phyloP scores from a whole-genome alignment of 2,329 filamentous ascomycete genomes.

The Clarireedia monteithiana region DNA sequence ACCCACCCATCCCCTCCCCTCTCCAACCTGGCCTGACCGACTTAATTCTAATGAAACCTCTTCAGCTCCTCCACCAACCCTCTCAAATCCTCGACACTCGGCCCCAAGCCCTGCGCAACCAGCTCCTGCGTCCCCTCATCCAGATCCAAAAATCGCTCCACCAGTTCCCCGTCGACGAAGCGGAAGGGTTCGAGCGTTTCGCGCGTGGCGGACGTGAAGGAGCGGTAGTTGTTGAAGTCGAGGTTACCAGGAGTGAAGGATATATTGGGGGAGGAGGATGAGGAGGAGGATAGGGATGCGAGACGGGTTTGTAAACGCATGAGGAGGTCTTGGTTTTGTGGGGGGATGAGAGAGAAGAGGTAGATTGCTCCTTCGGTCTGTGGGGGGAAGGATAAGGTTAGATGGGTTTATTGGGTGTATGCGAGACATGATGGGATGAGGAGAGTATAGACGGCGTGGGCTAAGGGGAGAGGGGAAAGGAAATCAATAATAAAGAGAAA shows the following conservation, averaged over 20 bases:
- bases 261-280: slow-evolving; percentile 25
- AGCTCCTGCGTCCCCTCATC: slow-evolving; percentile 48
- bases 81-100: slow-evolving; percentile 54
- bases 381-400: slow-evolving; percentile 15
- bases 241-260: slow-evolving; percentile 66
- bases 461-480: not conserved
- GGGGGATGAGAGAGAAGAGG: slow-evolving; percentile 73
- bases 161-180: slow-evolving; percentile 86
- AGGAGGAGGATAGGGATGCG: slow-evolving; percentile 33
- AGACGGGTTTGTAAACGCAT: slow-evolving; percentile 73
- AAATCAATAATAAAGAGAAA: too few species aligned
- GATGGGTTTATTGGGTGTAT: not conserved
- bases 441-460: not conserved
- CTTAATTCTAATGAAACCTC: slow-evolving; percentile 45
- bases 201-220: slow-evolving; percentile 65
- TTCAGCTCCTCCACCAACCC: slow-evolving; percentile 55
- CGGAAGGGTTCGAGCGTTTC: slow-evolving; percentile 70
- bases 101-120: slow-evolving; percentile 49
- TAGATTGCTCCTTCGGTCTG: slow-evolving; percentile 89
- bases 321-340: slow-evolving; percentile 67
- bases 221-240: slow-evolving; percentile 72
- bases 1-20: not conserved
- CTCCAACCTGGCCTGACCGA: not conserved
- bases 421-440: not conserved
- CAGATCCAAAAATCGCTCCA: slow-evolving; percentile 76